Evolutionary conservation across 768 basidiomycete genomes (phyloP).

Genomic region (Floccularia luteovirens): DNA sequence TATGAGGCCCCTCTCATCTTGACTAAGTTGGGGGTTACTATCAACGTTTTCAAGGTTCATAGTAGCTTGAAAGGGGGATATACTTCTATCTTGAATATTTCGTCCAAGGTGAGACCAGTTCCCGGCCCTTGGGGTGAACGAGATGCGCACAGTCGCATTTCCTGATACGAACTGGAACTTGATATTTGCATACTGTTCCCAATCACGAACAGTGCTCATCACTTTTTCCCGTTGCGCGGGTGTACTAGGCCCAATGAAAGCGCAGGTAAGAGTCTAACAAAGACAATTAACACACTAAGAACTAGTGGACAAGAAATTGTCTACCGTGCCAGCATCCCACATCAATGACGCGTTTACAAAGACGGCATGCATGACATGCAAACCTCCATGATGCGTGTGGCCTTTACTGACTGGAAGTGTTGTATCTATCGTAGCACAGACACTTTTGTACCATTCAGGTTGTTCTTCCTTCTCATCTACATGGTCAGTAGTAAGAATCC

Average conservation of each 20-base stretch:
- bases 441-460: not conserved
- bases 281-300: no score
- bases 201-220: slow-evolving; percentile 1
- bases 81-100: slow-evolving; percentile 2
- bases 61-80: slow-evolving; percentile 4
- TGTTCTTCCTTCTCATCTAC: no score
- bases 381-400: no score
- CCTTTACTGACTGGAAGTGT: not conserved
- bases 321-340: slow-evolving; percentile 4
- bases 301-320: no score
- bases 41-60: slow-evolving; percentile 10
- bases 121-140: slow-evolving; percentile 5
- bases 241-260: slow-evolving; percentile 3
- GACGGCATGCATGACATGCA: slow-evolving; percentile 3
- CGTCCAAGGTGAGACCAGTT: slow-evolving; percentile 10
- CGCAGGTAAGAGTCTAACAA: slow-evolving; percentile 5
- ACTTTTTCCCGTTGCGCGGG: slow-evolving; percentile 7
- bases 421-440: not conserved
- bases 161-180: slow-evolving; percentile 7
- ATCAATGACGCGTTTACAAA: slow-evolving; percentile 1
- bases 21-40: not conserved
- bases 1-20: slow-evolving; percentile 9
- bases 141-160: slow-evolving; percentile 8
- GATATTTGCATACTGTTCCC: slow-evolving; percentile 10
- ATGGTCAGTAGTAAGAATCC: no score